Base-by-base conservation (phyloP, 2,329 filamentous ascomycete genomes). In the Bipolaris cookei region DNA sequence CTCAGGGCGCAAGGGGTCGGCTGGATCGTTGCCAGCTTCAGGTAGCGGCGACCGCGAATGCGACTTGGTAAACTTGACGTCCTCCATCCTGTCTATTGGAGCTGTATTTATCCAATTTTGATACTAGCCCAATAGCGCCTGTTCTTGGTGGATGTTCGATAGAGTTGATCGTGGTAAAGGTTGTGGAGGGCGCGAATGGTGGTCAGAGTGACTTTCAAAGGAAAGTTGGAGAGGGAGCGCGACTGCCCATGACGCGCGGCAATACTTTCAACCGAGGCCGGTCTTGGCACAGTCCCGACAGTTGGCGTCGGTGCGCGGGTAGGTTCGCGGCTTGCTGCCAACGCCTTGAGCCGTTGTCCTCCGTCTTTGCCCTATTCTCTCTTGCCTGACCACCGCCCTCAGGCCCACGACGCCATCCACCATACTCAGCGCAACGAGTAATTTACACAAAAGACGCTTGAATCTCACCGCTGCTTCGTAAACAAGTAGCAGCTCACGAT, bases 1-100 rank as follows among this genome's bases (percentile, higher is more conserved):
- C 39, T 79, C 78, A 14, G 80, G 80, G 43, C 76, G 74, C 47
- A 81, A 71, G 30, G 79, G 78, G 62, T 82, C 80, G 47, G 67
- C 68, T 6, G 78, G 77, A 58, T 82, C 80, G 61, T 80, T 70
- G 67, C 79, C 79, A 65, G 76, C 80, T 68, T 82, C 78, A 28
- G 81, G 81, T 38, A 78, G 70, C 51, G 72, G 74, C 56, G 76
- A 74, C 49, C 76, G 70, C 48, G 75, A 74, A 57, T 77, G 73
- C 51, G 74, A 77, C 61, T 65, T 60, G 41, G 43, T 63, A 70
- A 78, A 75, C 65, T 78, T 70, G 46, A 79, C 75, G 67, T 81
- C 78, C 59, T 80, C 78, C 79, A 81, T 64, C n/a, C 3, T 46
- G 56, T 10, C 16, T 44, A 5, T 25, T 18, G 13, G 14, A 43